Evolutionary conservation across 768 basidiomycete species (phyloP), one percentile per base, ranked within the genome.

Genomic region (Boletus edulis): DNA sequence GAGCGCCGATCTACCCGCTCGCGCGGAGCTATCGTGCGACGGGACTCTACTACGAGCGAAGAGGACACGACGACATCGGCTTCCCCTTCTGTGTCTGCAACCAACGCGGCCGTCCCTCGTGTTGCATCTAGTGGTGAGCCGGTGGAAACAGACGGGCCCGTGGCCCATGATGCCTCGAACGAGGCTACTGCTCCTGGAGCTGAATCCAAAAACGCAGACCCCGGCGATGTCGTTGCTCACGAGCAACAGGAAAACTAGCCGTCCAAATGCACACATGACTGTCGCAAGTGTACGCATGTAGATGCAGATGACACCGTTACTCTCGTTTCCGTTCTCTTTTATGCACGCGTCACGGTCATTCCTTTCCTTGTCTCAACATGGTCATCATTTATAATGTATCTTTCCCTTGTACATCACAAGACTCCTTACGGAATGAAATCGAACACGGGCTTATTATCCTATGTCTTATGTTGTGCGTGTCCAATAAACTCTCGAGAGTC

Each of bases 41-140:
- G 79, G 45, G 77, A 77, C 54, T 85, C 84, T 3, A 81, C 75
- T 51, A 75, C 76, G 17, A 84, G 83, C 56, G 81, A 80, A 54
- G 76, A 29, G 29, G 29, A 78, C 1, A 75, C 77, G 7, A 60
- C 54, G 29, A 72, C 73, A 12, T 75, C 75, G 5, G 62, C 61
- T 14, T 71, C 75, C 4, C 66, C 59, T 4, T 73, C 75, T 3
- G 64, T 67, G 41, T 67, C 73, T 31, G 70, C 66, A 5, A 65
- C 48, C 15, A 66, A 65, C 18, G 45, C 49, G 13, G 47, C 20
- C 3, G 40, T 34, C 0, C 27, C 57, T 46, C 56, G 15, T 22
- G 60, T 46, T 34, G 62, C 14, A 22, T 54, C 55, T 3, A 57
- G 52, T n/a, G 62, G 59, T 44, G 67, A 63, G 29, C 43, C 47